These are phyloP conservation scores for Coemansia sp. DNA, from an alignment of 192 early-diverging fungal genomes.

Conservation along the genomic window DNA sequence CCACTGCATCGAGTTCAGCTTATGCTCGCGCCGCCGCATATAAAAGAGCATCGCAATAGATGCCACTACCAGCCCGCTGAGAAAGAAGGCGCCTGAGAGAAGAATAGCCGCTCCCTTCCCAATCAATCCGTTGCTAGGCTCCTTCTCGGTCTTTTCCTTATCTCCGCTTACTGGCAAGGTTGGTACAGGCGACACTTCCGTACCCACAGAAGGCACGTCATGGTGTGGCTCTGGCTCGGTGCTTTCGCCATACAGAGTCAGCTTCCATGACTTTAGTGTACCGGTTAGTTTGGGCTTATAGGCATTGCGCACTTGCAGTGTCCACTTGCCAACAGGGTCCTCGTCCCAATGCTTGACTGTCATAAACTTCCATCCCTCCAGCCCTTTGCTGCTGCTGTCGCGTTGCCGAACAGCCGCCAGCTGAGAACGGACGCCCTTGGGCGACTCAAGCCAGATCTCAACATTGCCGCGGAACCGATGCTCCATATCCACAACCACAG, in stretches of 20 bases:
- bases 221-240: slow-evolving; percentile 32
- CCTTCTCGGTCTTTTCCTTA: not conserved
- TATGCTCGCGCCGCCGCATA: slow-evolving; percentile 43
- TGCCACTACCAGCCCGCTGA: slow-evolving; percentile 21
- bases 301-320: slow-evolving; percentile 64
- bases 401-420: slow-evolving; percentile 62
- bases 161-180: not conserved
- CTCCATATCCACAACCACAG: slow-evolving; percentile 77
- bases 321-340: slow-evolving; percentile 81
- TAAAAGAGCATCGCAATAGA: slow-evolving; percentile 30
- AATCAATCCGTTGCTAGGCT: not conserved
- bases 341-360: slow-evolving; percentile 97
- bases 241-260: slow-evolving; percentile 69
- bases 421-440: slow-evolving; percentile 61
- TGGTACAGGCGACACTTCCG: not conserved
- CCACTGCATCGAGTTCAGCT: slow-evolving; percentile 36
- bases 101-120: slow-evolving; percentile 16
- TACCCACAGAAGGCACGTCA: slow-evolving; percentile 4
- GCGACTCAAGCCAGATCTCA: slow-evolving; percentile 76
- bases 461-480: slow-evolving; percentile 85
- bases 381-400: slow-evolving; percentile 69
- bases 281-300: slow-evolving; percentile 56
- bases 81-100: slow-evolving; percentile 24
- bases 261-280: slow-evolving; percentile 62
- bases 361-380: slow-evolving; percentile 91